Percentiles rank a stretch among this genome's conserved stretches.
Evolutionary conservation across 2,329 filamentous ascomycete species (phyloP).

Genomic region (Penicillium sp.): DNA sequence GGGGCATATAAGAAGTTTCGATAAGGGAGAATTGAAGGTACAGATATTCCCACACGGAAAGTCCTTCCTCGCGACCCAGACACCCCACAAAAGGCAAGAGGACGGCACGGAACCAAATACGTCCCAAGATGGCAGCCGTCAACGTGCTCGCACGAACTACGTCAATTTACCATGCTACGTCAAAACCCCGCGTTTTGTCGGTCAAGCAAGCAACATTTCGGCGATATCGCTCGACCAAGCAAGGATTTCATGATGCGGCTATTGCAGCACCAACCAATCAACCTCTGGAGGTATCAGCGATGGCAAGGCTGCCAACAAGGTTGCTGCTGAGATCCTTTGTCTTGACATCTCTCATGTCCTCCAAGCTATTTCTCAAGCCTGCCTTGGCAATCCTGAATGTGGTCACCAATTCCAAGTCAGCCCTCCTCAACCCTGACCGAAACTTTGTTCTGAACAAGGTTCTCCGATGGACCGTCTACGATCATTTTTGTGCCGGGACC

Average conservation of each 20-base stretch:
- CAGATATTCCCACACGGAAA: not conserved
- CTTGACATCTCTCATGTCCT: conserved; percentile 36
- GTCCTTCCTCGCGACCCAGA: not conserved
- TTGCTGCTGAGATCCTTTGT: conserved; percentile 20
- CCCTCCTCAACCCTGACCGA: conserved; percentile 70
- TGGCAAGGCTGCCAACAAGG: conserved; percentile 23
- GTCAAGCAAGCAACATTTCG: not conserved
- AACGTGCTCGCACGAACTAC: conserved; percentile 13
- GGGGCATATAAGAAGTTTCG: not conserved
- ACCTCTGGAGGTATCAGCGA: conserved; percentile 18
- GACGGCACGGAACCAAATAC: not conserved
- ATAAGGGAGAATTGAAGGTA: not conserved
- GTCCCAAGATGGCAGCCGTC: not conserved
- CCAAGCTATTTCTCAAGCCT: conserved; percentile 60
- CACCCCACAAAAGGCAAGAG: not conserved
- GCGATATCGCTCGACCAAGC: conserved; percentile 19
- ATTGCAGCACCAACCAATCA: not conserved
- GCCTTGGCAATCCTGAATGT: conserved; percentile 68
- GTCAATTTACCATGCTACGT: not conserved
- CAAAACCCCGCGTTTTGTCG: not conserved
- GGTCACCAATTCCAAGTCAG: conserved; percentile 69
- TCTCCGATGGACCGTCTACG: conserved; percentile 82
- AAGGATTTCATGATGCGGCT: conserved; percentile 18
- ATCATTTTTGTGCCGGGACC: conserved; percentile 88
- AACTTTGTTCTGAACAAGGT: conserved; percentile 71